Evolutionary conservation across 176 grass and related monocot genomes (phyloP), one percentile per base, ranked within the genome.

Genomic region (Rhynchospora breviuscula): DNA sequence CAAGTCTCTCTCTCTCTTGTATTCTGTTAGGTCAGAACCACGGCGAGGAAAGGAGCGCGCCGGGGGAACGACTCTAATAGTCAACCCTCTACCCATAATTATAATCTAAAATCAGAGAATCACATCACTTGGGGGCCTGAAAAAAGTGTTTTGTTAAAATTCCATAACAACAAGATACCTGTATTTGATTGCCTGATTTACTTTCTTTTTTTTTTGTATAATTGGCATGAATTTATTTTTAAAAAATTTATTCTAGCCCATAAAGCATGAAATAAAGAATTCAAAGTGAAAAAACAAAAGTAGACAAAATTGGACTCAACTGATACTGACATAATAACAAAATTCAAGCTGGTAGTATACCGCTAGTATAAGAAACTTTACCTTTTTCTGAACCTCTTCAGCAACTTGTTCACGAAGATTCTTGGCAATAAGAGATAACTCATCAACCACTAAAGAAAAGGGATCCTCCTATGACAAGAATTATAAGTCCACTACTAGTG

Each of bases 41-140:
- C n/a, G n/a, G n/a, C n/a, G n/a, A n/a, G n/a, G n/a, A n/a, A n/a
- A n/a, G n/a, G n/a, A n/a, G n/a, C n/a, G n/a, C n/a, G n/a, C n/a
- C n/a, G n/a, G n/a, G n/a, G n/a, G n/a, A n/a, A n/a, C n/a, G n/a
- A n/a, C n/a, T n/a, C n/a, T n/a, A n/a, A n/a, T n/a, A n/a, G n/a
- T n/a, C n/a, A n/a, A n/a, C n/a, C n/a, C n/a, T n/a, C n/a, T n/a
- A n/a, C n/a, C n/a, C n/a, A n/a, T n/a, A n/a, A n/a, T n/a, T n/a
- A n/a, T n/a, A n/a, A n/a, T n/a, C n/a, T n/a, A n/a, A n/a, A n/a
- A n/a, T n/a, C n/a, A n/a, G n/a, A n/a, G n/a, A n/a, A n/a, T n/a
- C n/a, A n/a, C n/a, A n/a, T n/a, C n/a, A n/a, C 84, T 98, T 98
- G 5, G 96, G 96, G 11, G 94, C 96, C 96, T 95, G 84, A 22